Evolutionary conservation across 1,284 basidiomycete genomes (phyloP).

Genomic region (Termitomyces sp.): DNA sequence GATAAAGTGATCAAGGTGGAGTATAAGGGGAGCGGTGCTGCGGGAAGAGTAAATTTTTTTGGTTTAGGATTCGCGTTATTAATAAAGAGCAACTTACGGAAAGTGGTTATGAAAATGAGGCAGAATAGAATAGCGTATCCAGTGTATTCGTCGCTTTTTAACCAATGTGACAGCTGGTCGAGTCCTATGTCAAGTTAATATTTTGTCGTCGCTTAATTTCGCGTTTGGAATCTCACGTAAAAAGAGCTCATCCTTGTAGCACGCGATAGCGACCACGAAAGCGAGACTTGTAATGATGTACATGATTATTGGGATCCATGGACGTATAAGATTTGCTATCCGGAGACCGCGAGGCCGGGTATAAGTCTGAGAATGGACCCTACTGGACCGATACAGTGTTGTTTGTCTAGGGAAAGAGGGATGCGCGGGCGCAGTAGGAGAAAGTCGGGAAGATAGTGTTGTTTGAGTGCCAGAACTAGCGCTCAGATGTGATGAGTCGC

Average conservation of each 20-base stretch:
- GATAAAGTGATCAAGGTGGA: constrained; percentile 84
- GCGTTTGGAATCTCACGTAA: constrained; percentile 43
- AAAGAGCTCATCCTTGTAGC: constrained; percentile 72
- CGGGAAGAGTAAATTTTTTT: constrained; percentile 8
- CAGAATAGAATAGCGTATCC: constrained; percentile 70
- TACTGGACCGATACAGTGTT: constrained; percentile 17
- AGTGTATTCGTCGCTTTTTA: constrained; percentile 59
- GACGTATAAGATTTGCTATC: constrained; percentile 52
- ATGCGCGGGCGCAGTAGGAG: constrained; percentile 9
- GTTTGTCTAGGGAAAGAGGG: constrained; percentile 21
- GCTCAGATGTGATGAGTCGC: no score
- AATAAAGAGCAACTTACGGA: constrained; percentile 55
- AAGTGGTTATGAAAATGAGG: constrained; percentile 77
- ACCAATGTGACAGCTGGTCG: constrained; percentile 68
- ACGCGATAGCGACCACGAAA: constrained; percentile 66
- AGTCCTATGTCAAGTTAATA: constrained; percentile 41
- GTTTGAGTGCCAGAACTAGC: constrained; percentile 9
- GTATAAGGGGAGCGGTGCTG: constrained; percentile 78
- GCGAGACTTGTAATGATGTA: constrained; percentile 65
- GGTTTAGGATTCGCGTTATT: constrained; percentile 14
- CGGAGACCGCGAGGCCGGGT: constrained; percentile 47
- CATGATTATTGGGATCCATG: constrained; percentile 69
- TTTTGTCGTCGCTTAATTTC: constrained; percentile 2
- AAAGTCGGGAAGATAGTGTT: neutral
- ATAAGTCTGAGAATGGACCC: constrained; percentile 25